phyloP scores from a whole-genome alignment of 495 filamentous ascomycete genomes.

The Penicillium silybi region DNA sequence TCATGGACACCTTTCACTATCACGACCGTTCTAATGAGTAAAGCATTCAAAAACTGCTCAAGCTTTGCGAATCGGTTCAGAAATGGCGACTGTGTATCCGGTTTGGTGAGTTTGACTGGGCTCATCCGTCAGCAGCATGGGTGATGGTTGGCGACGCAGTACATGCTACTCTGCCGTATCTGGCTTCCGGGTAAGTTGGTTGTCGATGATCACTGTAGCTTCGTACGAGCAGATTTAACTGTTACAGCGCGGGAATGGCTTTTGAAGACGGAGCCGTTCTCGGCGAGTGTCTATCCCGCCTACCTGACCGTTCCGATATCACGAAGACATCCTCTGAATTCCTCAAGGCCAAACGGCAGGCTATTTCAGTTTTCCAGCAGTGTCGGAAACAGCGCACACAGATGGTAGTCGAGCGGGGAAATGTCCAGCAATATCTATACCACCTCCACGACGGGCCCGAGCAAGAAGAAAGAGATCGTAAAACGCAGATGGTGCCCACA shows the following conservation, averaged over 20 bases:
- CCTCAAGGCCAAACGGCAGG: constrained; percentile 29
- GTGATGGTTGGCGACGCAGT: constrained; percentile 60
- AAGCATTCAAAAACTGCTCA: constrained; percentile 33
- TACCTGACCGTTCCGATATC: constrained; percentile 22
- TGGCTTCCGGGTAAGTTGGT: constrained; percentile 39
- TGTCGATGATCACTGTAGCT: background rate
- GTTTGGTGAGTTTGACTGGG: constrained; percentile 51
- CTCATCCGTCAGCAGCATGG: constrained; percentile 49
- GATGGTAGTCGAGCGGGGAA: constrained; percentile 43
- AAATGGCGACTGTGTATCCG: constrained; percentile 66
- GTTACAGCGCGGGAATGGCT: constrained; percentile 40
- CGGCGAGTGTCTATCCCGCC: constrained; percentile 41
- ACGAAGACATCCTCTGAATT: constrained; percentile 25
- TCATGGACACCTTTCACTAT: background rate
- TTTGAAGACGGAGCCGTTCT: constrained; percentile 51
- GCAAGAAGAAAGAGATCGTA: constrained; percentile 43
- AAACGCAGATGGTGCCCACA: constrained; percentile 42
- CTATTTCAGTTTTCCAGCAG: constrained; percentile 41
- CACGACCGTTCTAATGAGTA: background rate
- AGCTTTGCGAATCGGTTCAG: constrained; percentile 47
- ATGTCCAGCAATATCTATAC: constrained; percentile 47
- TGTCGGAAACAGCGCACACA: constrained; percentile 44
- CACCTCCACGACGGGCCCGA: constrained; percentile 49
- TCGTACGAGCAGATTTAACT: background rate
- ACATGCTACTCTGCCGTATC: constrained; percentile 62